Percentiles rank a stretch among this genome's conserved stretches.
These are phyloP conservation scores for Nicotiana paniculata DNA, from an alignment of 257 asterid genomes.

Conservation along the genomic window DNA sequence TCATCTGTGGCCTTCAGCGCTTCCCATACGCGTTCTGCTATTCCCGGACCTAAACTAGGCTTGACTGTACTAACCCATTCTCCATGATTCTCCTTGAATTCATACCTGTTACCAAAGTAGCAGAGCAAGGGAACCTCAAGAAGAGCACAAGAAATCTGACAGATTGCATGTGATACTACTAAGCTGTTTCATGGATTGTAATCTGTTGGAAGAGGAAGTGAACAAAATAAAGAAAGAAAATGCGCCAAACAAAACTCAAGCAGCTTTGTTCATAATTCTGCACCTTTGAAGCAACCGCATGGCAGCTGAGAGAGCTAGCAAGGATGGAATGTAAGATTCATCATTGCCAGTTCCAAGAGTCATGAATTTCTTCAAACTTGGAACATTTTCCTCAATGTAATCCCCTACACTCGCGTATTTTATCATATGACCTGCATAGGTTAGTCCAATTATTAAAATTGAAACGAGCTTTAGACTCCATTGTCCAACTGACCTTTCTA, in stretches of 20 bases:
- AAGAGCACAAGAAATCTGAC: too few relatives aligned
- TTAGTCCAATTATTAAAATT: background rate
- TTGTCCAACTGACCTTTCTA: too few relatives aligned
- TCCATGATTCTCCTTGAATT: slow-evolving; percentile 80
- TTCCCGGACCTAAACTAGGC: slow-evolving; percentile 74
- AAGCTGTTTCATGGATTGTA: too few relatives aligned
- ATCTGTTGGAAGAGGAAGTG: too few relatives aligned
- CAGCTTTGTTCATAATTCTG: background rate
- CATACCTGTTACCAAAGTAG: slow-evolving; percentile 38
- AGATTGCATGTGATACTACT: too few relatives aligned
- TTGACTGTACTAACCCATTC: slow-evolving; percentile 67
- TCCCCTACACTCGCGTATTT: slow-evolving; percentile 45
- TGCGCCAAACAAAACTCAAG: background rate
- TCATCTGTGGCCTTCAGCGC: slow-evolving; percentile 58
- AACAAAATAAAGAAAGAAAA: background rate
- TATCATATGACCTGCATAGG: slow-evolving; percentile 38
- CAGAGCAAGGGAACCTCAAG: background rate
- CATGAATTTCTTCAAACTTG: slow-evolving; percentile 60
- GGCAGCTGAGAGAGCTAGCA: slow-evolving; percentile 75
- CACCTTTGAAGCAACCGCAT: slow-evolving; percentile 81
- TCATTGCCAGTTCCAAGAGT: slow-evolving; percentile 18
- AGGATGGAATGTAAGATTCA: slow-evolving; percentile 46
- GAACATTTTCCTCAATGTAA: slow-evolving; percentile 52
- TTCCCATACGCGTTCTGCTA: slow-evolving; percentile 69
- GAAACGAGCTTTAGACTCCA: too few relatives aligned